Evolutionary conservation across 2,329 filamentous ascomycete species (phyloP).

Genomic region (Emmonsiellopsis sp.): DNA sequence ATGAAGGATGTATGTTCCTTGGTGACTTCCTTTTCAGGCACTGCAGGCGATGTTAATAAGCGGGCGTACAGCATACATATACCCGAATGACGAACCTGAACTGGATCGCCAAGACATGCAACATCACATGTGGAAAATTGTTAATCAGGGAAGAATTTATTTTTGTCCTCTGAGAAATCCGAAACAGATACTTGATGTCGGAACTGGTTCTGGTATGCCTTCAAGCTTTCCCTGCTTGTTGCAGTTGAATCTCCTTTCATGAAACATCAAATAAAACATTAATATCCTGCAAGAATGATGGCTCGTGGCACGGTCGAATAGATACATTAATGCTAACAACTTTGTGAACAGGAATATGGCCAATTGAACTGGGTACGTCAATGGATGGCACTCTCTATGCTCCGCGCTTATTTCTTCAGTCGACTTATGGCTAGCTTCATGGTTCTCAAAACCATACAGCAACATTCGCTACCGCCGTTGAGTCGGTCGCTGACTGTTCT

Average conservation of each 20-base stretch:
- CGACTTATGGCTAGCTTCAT: no score
- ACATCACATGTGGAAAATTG: conserved; percentile 45
- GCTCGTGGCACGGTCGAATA: no score
- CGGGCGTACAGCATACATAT: conserved; percentile 28
- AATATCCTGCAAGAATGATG: not conserved
- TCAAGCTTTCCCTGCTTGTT: no score
- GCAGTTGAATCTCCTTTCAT: not conserved
- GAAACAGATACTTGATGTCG: conserved; percentile 47
- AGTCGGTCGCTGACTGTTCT: no score
- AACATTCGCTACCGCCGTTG: no score
- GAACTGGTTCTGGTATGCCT: conserved; percentile 45
- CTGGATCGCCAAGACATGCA: conserved; percentile 48
- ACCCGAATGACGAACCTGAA: conserved; percentile 47
- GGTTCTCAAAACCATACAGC: no score
- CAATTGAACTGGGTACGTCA: conserved; percentile 52
- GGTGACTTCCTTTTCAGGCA: not conserved
- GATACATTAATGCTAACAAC: not conserved
- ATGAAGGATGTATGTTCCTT: conserved; percentile 31
- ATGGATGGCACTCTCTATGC: conserved; percentile 6
- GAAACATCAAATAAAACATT: not conserved
- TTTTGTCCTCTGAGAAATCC: conserved; percentile 39
- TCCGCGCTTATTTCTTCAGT: not conserved
- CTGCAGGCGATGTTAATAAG: not conserved
- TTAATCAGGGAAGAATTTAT: conserved; percentile 38
- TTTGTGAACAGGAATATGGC: conserved; percentile 47